A percentile compares a stretch with the other conserved stretches of the same genome.
Evolutionary conservation across 208 protist species (phyloP).

Genomic region (Polymyxa betae): DNA sequence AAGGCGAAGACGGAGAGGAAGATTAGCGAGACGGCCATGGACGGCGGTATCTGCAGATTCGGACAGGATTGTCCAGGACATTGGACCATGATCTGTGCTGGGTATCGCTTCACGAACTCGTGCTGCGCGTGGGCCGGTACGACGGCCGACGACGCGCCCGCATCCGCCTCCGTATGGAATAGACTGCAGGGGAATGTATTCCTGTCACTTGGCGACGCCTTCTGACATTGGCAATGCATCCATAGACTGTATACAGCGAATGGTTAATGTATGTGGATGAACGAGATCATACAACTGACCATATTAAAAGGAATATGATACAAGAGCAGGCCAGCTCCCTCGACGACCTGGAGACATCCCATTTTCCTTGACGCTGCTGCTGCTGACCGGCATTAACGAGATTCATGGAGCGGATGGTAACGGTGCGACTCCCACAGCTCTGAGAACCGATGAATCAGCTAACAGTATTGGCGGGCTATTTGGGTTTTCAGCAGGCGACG

Average conservation of each 20-base stretch:
- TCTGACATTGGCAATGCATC: slow-evolving; percentile 45
- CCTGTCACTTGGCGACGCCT: slow-evolving; percentile 5
- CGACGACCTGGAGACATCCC: background rate
- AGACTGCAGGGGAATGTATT: slow-evolving; percentile 23
- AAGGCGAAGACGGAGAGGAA: slow-evolving; percentile 54
- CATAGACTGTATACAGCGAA: slow-evolving; percentile 18
- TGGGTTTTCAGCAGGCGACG: too few species aligned
- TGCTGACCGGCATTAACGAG: background rate
- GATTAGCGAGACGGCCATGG: background rate
- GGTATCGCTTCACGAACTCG: too few species aligned
- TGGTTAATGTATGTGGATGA: background rate
- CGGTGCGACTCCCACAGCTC: too few species aligned
- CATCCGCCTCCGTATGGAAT: background rate
- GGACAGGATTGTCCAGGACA: slow-evolving; percentile 7
- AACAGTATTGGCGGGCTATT: background rate
- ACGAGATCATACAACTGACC: background rate
- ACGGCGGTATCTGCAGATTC: slow-evolving; percentile 46
- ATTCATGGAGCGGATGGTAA: background rate
- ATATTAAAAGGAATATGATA: slow-evolving; percentile 33
- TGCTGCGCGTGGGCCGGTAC: too few species aligned
- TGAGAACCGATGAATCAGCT: background rate
- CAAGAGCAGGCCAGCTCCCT: slow-evolving; percentile 33
- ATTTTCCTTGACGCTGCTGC: background rate
- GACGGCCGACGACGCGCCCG: background rate
- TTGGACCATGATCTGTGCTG: background rate